Percentiles rank a stretch among this genome's conserved stretches.
These are phyloP conservation scores for Quercus dentata DNA, from an alignment of 306 rosid genomes.

Conservation along the genomic window DNA sequence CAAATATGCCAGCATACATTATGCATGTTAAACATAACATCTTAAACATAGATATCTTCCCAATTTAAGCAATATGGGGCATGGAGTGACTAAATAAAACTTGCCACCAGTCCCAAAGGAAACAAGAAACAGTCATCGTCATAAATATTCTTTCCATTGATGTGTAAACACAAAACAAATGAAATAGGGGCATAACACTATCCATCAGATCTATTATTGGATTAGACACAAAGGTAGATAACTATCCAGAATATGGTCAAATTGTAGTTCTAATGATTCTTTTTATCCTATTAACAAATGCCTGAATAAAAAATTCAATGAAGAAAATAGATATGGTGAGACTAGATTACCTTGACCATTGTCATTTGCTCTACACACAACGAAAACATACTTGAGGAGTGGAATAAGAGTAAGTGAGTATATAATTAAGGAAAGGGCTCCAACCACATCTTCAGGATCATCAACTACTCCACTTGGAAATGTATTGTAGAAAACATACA, in stretches of 20 bases:
- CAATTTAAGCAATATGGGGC: neutral
- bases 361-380: constrained; percentile 92
- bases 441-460: constrained; percentile 81
- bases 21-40: neutral
- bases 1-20: neutral
- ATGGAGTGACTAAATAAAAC: neutral
- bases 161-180: neutral
- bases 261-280: neutral
- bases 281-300: neutral
- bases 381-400: constrained; percentile 81
- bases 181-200: neutral
- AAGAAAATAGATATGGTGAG: neutral
- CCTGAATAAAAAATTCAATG: neutral
- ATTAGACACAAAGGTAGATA: neutral
- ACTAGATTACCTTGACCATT: constrained; percentile 86
- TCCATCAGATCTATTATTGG: neutral
- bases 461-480: constrained; percentile 58
- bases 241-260: neutral
- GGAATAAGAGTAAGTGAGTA: constrained; percentile 96
- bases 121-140: neutral
- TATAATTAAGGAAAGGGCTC: constrained; percentile 95
- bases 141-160: neutral
- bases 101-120: neutral
- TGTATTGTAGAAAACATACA: constrained; percentile 91
- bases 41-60: neutral